A percentile compares a stretch with the other conserved stretches of the same genome.
These are phyloP conservation scores for Apiotrichum montevideense DNA, from an alignment of 1,284 basidiomycete species.

Conservation along the genomic window DNA sequence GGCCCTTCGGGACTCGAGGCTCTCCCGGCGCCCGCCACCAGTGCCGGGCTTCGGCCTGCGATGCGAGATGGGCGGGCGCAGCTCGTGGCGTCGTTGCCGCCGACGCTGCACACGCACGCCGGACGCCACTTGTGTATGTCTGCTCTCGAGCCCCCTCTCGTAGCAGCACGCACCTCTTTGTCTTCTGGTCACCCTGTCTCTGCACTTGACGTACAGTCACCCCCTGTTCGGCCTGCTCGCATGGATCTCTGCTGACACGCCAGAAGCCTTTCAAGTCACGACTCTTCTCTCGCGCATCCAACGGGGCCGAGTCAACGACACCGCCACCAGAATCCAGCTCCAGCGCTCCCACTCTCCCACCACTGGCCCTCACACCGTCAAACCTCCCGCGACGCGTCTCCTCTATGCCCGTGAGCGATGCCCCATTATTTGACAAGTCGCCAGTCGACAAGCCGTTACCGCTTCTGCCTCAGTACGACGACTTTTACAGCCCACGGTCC, in stretches of 20 bases:
- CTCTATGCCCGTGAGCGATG: slow-evolving; percentile 3
- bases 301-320: slow-evolving; percentile 11
- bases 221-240: neutral
- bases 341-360: neutral
- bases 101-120: no score
- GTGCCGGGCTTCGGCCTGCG: no score
- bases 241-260: neutral
- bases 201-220: neutral
- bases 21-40: no score
- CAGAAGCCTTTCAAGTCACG: slow-evolving; percentile 19
- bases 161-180: neutral
- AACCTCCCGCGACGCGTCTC: slow-evolving; percentile 13
- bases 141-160: no score
- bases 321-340: neutral
- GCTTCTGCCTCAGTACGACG: neutral
- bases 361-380: slow-evolving; percentile 7
- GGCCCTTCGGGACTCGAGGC: no score
- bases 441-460: slow-evolving; percentile 12
- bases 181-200: neutral
- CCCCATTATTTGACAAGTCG: neutral
- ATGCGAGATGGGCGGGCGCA: no score
- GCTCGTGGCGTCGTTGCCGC: no score
- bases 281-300: slow-evolving; percentile 26
- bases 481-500: neutral
- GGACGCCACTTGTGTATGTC: no score